Conservation (phyloP, 257 asterid genomes). For the Jaltomata sinuosa region DNA sequence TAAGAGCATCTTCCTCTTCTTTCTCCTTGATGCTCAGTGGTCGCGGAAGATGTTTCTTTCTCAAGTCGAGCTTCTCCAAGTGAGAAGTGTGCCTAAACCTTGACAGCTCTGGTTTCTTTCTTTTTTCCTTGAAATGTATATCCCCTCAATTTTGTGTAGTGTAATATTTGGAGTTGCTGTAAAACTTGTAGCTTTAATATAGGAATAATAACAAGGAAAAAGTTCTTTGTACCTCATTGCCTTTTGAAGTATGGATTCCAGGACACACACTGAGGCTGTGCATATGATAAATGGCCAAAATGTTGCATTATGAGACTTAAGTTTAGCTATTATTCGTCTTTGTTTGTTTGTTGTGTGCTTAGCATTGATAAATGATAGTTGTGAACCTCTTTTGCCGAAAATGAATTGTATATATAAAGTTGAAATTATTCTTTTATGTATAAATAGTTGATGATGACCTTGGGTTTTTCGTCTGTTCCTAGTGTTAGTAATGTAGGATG, state of each 20-base stretch:
- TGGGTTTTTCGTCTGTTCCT: neutral
- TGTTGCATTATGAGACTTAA: too few species aligned
- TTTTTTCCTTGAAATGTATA: neutral
- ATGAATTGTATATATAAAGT: neutral
- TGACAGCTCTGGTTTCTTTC: neutral
- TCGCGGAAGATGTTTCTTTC: neutral
- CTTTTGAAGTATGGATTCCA: neutral
- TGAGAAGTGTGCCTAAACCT: neutral
- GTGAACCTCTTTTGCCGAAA: neutral
- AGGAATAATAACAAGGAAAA: slow-evolving; percentile 1
- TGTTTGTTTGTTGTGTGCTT: neutral
- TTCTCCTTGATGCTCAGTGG: neutral
- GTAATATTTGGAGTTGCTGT: neutral
- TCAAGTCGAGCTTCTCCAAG: neutral
- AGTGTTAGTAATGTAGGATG: neutral
- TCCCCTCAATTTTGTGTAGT: slow-evolving; percentile 26
- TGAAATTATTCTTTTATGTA: neutral
- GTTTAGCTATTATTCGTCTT: neutral
- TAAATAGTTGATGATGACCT: too few species aligned
- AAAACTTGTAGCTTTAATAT: neutral
- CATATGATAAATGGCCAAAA: neutral
- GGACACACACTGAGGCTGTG: neutral
- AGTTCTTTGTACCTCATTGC: neutral
- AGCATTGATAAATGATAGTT: neutral
- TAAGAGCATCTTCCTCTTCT: neutral